These are phyloP conservation scores for Purshia tridentata DNA, from an alignment of 306 rosid genomes.

Conservation along the genomic window DNA sequence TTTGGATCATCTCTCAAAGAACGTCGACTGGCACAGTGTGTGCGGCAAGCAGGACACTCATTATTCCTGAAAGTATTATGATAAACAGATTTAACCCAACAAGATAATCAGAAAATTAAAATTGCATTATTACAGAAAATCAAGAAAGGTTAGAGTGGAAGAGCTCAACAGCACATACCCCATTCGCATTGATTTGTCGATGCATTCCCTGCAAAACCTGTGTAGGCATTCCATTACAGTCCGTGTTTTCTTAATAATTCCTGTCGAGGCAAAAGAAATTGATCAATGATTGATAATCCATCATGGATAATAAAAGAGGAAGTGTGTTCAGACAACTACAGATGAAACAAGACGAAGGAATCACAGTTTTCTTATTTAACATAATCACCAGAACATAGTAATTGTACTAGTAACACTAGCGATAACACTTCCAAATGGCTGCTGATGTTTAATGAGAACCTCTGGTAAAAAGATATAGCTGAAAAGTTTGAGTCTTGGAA, in stretches of 20 bases:
- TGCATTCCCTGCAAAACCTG: conserved; percentile 97
- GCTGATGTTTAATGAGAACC: not conserved
- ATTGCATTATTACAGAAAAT: conserved; percentile 19
- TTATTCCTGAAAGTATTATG: conserved; percentile 60
- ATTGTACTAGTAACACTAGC: not conserved
- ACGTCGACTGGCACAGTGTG: conserved; percentile 98
- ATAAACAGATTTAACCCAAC: conserved; percentile 2
- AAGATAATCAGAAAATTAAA: conserved; percentile 17
- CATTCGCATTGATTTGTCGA: conserved; percentile 93
- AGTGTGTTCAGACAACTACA: not conserved
- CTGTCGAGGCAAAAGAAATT: conserved; percentile 33
- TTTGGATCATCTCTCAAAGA: conserved; percentile 99
- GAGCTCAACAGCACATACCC: conserved; percentile 52
- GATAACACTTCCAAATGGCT: not conserved
- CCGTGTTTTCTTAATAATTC: conserved; percentile 90
- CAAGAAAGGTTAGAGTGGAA: conserved; percentile 16
- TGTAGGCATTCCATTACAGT: conserved; percentile 98
- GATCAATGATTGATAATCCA: not conserved
- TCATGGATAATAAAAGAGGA: not conserved
- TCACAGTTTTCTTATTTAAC: not conserved
- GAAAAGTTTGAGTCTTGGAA: not conserved
- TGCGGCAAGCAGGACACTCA: conserved; percentile 98
- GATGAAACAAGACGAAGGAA: not conserved
- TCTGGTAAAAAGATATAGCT: not conserved
- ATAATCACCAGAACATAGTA: not conserved